Evolutionary conservation across 345 rosid species (phyloP), one percentile per base, ranked within the genome.

Genomic region (Rhizophora apiculata): DNA sequence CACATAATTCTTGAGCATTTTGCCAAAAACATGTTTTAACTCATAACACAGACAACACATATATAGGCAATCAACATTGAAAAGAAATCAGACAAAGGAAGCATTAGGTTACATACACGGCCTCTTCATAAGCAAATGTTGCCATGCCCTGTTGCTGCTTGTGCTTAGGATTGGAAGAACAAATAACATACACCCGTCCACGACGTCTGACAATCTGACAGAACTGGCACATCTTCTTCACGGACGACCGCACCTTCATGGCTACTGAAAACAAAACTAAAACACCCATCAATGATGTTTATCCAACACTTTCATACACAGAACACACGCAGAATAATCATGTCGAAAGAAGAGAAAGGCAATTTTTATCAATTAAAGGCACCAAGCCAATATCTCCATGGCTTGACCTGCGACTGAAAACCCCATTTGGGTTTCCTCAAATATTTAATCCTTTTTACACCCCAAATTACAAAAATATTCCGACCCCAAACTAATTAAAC

Each of bases 151-250:
- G 96, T 1, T 87, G 82, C 75, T 95, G 99, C 94, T 95, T 88
- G 80, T 95, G 99, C 86, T 90, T 82, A 57, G 96, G 96, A 79
- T 95, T 85, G 24, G 92, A 72, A 31, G 81, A 68, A 81, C 98
- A 95, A 2, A 87, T 70, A 8, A 92, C 89, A 65, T 85, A 90
- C 0, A 92, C 89, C 46, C 94, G 92, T 56, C 99, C 96, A 29
- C 96, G 88, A 8, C 94, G 96, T 74, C 90, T 92, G 64, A 95
- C 83, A 6, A 90, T 87, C 79, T 76, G 85, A 73, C 97, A 95
- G 60, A 88, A 95, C 81, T 92, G 96, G 64, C 97, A 90, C 96
- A 92, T 78, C 87, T 92, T 92, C 85, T 92, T 92, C 84, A 92
- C 94, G 6, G 96, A 95, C 18, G 98, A 89, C 24, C 96, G 80